phyloP scores from a whole-genome alignment of 1,284 basidiomycete genomes.

The Xerocomus amazonicus region DNA sequence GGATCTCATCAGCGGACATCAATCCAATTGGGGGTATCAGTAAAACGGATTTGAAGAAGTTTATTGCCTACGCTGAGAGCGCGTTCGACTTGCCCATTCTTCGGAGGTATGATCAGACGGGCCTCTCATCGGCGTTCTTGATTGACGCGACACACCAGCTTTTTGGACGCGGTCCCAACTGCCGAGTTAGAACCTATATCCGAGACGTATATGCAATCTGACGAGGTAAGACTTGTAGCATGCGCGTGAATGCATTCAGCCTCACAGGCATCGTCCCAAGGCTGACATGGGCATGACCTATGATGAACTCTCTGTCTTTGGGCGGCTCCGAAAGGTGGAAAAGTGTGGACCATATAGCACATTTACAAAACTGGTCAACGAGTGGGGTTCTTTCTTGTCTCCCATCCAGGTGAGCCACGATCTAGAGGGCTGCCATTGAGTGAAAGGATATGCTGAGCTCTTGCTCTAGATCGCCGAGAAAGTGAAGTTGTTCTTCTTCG shows the following conservation, averaged over 20 bases:
- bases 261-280: constrained; percentile 34
- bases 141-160: constrained; percentile 47
- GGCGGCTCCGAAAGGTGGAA: constrained; percentile 90
- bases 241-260: neutral
- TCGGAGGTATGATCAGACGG: constrained; percentile 46
- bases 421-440: neutral
- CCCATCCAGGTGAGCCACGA: constrained; percentile 67
- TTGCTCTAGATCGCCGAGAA: constrained; percentile 83
- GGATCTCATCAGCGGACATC: constrained; percentile 70
- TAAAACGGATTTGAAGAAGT: constrained; percentile 96
- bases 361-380: constrained; percentile 90
- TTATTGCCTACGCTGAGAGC: constrained; percentile 73
- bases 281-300: constrained; percentile 99
- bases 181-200: constrained; percentile 97
- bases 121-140: neutral
- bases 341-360: constrained; percentile 97
- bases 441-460: neutral
- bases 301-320: constrained; percentile 93
- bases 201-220: constrained; percentile 89
- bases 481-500: constrained; percentile 97
- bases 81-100: constrained; percentile 87
- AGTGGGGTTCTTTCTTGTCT: constrained; percentile 84
- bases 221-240: constrained; percentile 60
- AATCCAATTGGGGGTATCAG: constrained; percentile 96
- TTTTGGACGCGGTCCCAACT: constrained; percentile 88